Percentiles rank a stretch among this genome's conserved stretches.
These are phyloP conservation scores for Cyphellophora attinorum DNA, from an alignment of 2,329 filamentous ascomycete genomes.

Conservation along the genomic window DNA sequence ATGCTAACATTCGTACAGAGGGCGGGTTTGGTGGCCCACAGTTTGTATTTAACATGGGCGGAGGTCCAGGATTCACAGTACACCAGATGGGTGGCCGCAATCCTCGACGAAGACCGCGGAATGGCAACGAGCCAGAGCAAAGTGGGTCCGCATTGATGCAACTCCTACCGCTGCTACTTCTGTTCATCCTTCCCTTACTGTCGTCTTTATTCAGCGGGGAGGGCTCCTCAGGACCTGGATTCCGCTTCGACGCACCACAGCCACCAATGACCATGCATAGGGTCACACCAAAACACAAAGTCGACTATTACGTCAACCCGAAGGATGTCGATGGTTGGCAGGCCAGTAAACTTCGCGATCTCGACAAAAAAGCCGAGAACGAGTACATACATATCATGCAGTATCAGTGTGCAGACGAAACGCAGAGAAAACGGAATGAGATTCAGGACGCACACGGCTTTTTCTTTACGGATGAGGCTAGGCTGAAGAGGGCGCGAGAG, in stretches of 20 bases:
- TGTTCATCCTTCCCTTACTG: conserved; percentile 78
- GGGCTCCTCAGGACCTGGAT: conserved; percentile 51
- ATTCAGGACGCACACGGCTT: conserved; percentile 75
- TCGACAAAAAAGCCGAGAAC: conserved; percentile 71
- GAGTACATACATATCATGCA: conserved; percentile 60
- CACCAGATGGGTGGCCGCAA: conserved; percentile 84
- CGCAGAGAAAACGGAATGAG: conserved; percentile 53
- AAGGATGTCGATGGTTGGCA: conserved; percentile 63
- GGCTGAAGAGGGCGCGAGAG: conserved; percentile 60
- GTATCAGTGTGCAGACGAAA: conserved; percentile 66
- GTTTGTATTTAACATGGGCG: conserved; percentile 92
- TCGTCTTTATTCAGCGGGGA: conserved; percentile 64
- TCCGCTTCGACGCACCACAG: conserved; percentile 64
- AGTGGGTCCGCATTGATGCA: conserved; percentile 54
- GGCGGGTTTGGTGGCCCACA: conserved; percentile 68
- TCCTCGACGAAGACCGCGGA: conserved; percentile 66
- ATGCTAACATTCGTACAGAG: conserved; percentile 25
- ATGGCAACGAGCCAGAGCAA: conserved; percentile 46
- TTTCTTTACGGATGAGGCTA: conserved; percentile 72
- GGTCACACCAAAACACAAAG: conserved; percentile 57
- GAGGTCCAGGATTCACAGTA: conserved; percentile 81
- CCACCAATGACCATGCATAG: conserved; percentile 67
- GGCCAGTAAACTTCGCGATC: conserved; percentile 56
- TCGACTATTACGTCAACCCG: conserved; percentile 81
- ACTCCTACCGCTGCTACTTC: conserved; percentile 75